These are phyloP conservation scores for Leishmania mexicana DNA, from an alignment of 208 protist genomes.

Conservation along the genomic window DNA sequence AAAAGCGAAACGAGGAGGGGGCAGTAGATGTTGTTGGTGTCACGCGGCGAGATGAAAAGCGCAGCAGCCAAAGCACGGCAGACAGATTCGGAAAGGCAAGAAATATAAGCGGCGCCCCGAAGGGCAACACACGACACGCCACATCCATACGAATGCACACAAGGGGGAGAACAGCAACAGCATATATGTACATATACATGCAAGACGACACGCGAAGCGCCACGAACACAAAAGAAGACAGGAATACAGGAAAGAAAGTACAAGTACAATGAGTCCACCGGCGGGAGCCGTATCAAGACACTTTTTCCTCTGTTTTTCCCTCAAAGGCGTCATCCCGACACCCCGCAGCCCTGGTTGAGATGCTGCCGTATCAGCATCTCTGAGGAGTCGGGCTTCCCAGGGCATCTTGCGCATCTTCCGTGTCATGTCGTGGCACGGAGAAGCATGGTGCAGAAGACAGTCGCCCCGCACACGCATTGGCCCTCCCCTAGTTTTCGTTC, in stretches of 20 bases:
- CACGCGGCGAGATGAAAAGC: background rate
- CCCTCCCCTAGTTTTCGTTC: background rate
- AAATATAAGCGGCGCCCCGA: background rate
- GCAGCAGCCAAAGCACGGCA: background rate
- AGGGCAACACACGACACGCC: background rate
- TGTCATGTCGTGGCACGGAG: background rate
- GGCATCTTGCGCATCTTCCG: background rate
- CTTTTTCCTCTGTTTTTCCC: background rate
- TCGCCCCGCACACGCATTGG: background rate
- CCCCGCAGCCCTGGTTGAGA: background rate
- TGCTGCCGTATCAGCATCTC: background rate
- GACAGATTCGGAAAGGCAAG: background rate
- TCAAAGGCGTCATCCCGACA: background rate
- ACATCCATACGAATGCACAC: background rate
- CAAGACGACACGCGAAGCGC: background rate
- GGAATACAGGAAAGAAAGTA: background rate
- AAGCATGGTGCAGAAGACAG: background rate
- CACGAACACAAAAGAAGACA: background rate
- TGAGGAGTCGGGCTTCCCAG: background rate
- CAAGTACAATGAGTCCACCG: background rate
- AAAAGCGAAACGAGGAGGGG: background rate
- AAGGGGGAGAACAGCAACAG: background rate
- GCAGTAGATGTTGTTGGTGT: background rate
- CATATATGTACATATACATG: background rate
- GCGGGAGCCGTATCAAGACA: background rate